Conservation (phyloP, 1,284 basidiomycete genomes). For the Pseudozyma tsukubaensis region DNA sequence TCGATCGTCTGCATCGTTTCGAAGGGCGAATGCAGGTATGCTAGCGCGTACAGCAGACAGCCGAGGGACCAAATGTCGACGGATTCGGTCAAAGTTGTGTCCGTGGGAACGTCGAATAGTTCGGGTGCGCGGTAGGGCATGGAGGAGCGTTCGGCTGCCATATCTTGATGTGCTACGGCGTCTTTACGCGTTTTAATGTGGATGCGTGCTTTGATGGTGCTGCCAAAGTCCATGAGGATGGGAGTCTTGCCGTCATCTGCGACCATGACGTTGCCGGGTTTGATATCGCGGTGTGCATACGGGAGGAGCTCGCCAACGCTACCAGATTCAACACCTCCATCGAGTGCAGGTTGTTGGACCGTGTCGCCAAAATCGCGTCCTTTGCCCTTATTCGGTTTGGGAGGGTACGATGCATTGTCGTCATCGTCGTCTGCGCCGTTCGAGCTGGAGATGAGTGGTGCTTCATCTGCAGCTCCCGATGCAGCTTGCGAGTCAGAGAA, state of each 20-base stretch:
- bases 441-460: slow-evolving; percentile 50
- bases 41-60: slow-evolving; percentile 64
- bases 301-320: slow-evolving; percentile 72
- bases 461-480: slow-evolving; percentile 7
- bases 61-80: slow-evolving; percentile 69
- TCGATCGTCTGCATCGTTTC: slow-evolving; percentile 67
- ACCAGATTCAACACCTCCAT: slow-evolving; percentile 71
- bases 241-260: slow-evolving; percentile 81
- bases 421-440: slow-evolving; percentile 72
- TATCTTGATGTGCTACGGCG: slow-evolving; percentile 72
- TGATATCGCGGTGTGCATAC: slow-evolving; percentile 96
- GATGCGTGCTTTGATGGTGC: slow-evolving; percentile 82
- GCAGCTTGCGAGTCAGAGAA: slow-evolving; percentile 34
- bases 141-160: slow-evolving; percentile 64
- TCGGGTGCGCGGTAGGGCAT: slow-evolving; percentile 69
- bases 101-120: slow-evolving; percentile 68
- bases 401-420: slow-evolving; percentile 51
- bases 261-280: slow-evolving; percentile 96
- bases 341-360: slow-evolving; percentile 49
- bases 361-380: slow-evolving; percentile 27
- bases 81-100: slow-evolving; percentile 62
- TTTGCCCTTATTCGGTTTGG: slow-evolving; percentile 51
- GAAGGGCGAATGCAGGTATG: slow-evolving; percentile 69
- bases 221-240: slow-evolving; percentile 98
- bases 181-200: slow-evolving; percentile 82